Conservation (phyloP, 441 rosid genomes). For the Populus tomentosa region DNA sequence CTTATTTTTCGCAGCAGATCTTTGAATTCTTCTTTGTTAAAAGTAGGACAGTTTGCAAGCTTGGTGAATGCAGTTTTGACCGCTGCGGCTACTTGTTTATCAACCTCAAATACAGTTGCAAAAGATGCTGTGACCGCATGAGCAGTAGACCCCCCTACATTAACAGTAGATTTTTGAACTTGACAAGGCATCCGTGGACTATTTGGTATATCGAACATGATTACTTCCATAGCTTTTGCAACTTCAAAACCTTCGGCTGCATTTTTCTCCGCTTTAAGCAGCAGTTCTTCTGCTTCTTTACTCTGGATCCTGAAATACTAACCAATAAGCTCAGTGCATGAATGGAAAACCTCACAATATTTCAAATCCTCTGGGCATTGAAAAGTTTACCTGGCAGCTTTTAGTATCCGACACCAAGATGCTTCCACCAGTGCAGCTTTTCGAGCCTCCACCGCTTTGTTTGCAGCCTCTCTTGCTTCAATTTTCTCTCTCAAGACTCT, state of each 20-base stretch:
- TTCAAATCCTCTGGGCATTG: neutral
- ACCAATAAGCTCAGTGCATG: slow-evolving; percentile 3
- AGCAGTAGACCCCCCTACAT: slow-evolving; percentile 55
- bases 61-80: slow-evolving; percentile 69
- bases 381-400: slow-evolving; percentile 68
- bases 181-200: slow-evolving; percentile 48
- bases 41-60: slow-evolving; percentile 54
- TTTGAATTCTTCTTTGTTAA: slow-evolving; percentile 62
- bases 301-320: slow-evolving; percentile 52
- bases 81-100: slow-evolving; percentile 88
- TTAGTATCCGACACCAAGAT: slow-evolving; percentile 86
- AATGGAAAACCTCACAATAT: neutral
- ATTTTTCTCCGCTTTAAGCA: slow-evolving; percentile 60
- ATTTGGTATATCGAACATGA: slow-evolving; percentile 80
- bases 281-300: slow-evolving; percentile 62
- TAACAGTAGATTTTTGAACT: slow-evolving; percentile 44
- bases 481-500: slow-evolving; percentile 85
- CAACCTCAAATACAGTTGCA: slow-evolving; percentile 86
- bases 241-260: slow-evolving; percentile 83
- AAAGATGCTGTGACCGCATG: slow-evolving; percentile 80
- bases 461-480: slow-evolving; percentile 86
- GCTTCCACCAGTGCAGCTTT: slow-evolving; percentile 91
- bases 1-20: slow-evolving; percentile 66
- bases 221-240: slow-evolving; percentile 80
- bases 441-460: slow-evolving; percentile 77